A percentile compares a stretch with the other conserved stretches of the same genome.
Evolutionary conservation across 1,284 basidiomycete genomes (phyloP).

Genomic region (Boletellus dicymbophilus): DNA sequence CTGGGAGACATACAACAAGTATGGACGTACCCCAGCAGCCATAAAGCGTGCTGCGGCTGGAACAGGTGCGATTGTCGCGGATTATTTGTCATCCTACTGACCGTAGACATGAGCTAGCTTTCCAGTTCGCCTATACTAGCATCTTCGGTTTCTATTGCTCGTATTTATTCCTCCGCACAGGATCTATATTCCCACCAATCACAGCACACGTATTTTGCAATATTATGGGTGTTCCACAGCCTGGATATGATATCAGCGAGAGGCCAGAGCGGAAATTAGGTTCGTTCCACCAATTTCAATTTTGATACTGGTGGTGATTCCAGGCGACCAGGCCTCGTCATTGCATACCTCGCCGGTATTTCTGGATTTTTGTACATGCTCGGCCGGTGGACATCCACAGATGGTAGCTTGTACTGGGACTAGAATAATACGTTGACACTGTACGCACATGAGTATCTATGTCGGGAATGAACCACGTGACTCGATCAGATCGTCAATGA

Average conservation of each 20-base stretch:
- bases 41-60: conserved; percentile 59
- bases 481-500: not conserved
- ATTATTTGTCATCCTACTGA: conserved; percentile 8
- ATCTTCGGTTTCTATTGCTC: conserved; percentile 91
- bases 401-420: conserved; percentile 39
- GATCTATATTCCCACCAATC: conserved; percentile 63
- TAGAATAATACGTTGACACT: conserved; percentile 14
- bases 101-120: conserved; percentile 47
- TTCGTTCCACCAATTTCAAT: conserved; percentile 18
- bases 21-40: conserved; percentile 65
- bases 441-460: too few species aligned
- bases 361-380: conserved; percentile 38
- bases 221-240: conserved; percentile 85
- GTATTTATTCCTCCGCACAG: conserved; percentile 84
- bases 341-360: conserved; percentile 51
- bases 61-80: conserved; percentile 51
- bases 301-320: conserved; percentile 8
- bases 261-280: conserved; percentile 41
- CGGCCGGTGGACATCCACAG: conserved; percentile 37
- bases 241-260: conserved; percentile 36
- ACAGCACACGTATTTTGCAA: conserved; percentile 91
- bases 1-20: conserved; percentile 77
- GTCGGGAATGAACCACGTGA: conserved; percentile 17
- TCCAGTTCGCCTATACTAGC: conserved; percentile 89
- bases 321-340: conserved; percentile 41